phyloP scores from a whole-genome alignment of 352 stramenopile genomes.

The Phytophthora lateralis region DNA sequence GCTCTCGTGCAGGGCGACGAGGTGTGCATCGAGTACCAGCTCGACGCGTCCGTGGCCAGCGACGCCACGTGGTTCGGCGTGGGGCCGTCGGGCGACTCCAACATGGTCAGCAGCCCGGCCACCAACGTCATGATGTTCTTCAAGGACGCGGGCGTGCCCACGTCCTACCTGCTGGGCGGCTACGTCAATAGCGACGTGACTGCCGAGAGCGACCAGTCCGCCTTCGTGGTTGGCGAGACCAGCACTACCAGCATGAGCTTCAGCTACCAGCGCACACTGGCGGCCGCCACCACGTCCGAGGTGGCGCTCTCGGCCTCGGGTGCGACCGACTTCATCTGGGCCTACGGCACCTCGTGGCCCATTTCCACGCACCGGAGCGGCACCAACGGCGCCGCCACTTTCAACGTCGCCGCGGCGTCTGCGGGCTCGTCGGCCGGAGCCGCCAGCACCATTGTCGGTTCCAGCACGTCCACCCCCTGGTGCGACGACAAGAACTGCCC shows the following conservation, averaged over 20 bases:
- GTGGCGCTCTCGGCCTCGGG: conserved; percentile 48
- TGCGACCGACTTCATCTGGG: conserved; percentile 66
- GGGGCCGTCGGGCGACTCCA: conserved; percentile 41
- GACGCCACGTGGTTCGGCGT: conserved; percentile 66
- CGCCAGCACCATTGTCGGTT: conserved; percentile 30
- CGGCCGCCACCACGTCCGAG: conserved; percentile 48
- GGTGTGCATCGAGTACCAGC: conserved; percentile 70
- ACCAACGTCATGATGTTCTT: conserved; percentile 82
- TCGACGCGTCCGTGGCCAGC: conserved; percentile 44
- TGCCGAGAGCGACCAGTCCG: conserved; percentile 45
- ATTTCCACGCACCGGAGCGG: conserved; percentile 55
- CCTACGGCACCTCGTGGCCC: conserved; percentile 70
- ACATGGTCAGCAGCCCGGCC: conserved; percentile 73
- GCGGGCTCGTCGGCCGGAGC: conserved; percentile 18
- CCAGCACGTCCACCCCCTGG: conserved; percentile 33
- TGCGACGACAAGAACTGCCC: conserved; percentile 72
- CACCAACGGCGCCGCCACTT: conserved; percentile 58
- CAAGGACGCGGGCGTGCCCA: conserved; percentile 38
- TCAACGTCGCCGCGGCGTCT: conserved; percentile 44
- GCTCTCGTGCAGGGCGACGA: conserved; percentile 60
- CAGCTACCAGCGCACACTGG: conserved; percentile 72
- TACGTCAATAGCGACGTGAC: conserved; percentile 55
- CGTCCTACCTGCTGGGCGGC: conserved; percentile 55
- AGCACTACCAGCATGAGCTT: conserved; percentile 60
- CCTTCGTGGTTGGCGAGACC: conserved; percentile 44